These are phyloP conservation scores for Cutaneotrichosporon sp. DNA, from an alignment of 1,284 basidiomycete genomes.

Conservation along the genomic window DNA sequence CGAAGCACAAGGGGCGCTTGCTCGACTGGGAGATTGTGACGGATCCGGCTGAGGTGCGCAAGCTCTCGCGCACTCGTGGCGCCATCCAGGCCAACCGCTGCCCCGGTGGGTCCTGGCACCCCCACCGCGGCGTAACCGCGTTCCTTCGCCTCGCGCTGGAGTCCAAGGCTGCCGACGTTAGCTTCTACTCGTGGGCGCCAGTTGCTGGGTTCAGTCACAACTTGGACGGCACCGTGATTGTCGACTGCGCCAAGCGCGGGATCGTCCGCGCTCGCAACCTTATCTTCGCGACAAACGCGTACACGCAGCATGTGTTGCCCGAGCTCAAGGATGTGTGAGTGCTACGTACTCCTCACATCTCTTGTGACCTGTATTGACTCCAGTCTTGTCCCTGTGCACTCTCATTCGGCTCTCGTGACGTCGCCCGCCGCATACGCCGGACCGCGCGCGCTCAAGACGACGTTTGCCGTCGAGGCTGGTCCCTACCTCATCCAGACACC, in stretches of 20 bases:
- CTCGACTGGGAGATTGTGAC: slow-evolving; percentile 9
- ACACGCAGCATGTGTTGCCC: slow-evolving; percentile 34
- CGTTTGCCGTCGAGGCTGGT: slow-evolving; percentile 31
- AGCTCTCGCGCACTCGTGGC: slow-evolving; percentile 9
- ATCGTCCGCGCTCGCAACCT: slow-evolving; percentile 31
- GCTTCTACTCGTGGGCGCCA: slow-evolving; percentile 22
- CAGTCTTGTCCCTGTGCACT: slow-evolving; percentile 33
- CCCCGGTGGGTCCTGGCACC: slow-evolving; percentile 20
- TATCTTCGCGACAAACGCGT: slow-evolving; percentile 43
- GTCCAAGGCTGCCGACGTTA: slow-evolving; percentile 1
- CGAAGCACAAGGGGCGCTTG: neutral
- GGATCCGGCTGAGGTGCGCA: neutral
- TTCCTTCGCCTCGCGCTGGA: slow-evolving; percentile 18
- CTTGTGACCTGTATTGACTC: neutral
- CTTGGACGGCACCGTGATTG: neutral
- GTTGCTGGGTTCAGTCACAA: slow-evolving; percentile 6
- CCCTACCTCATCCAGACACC: slow-evolving; percentile 37
- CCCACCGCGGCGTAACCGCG: slow-evolving; percentile 19
- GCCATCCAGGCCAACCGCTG: slow-evolving; percentile 10
- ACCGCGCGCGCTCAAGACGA: slow-evolving; percentile 15
- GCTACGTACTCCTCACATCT: no score
- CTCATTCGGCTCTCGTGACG: slow-evolving; percentile 31
- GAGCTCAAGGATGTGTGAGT: slow-evolving; percentile 9
- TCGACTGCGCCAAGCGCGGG: slow-evolving; percentile 31
- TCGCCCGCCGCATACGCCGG: slow-evolving; percentile 30